Conservation (phyloP, 805 yeast genomes). For the Jamesozyma gamospora region DNA sequence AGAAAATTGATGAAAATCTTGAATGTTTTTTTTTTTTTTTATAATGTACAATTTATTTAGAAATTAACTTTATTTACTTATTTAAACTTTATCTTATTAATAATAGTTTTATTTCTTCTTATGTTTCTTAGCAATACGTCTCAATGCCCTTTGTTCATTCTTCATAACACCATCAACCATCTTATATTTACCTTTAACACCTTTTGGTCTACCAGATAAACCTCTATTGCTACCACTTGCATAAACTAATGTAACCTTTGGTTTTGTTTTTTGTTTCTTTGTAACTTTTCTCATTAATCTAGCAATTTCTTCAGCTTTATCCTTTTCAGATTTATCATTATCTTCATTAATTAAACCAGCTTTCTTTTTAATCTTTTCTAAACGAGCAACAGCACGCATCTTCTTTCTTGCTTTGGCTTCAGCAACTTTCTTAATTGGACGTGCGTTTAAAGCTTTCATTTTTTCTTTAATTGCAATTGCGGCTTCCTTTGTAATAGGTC, state of each 20-base stretch:
- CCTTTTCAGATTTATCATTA: conserved; percentile 76
- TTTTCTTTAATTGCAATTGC: conserved; percentile 68
- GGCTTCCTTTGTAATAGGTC: conserved; percentile 94
- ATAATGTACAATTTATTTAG: too few relatives aligned
- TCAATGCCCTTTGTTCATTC: conserved; percentile 92
- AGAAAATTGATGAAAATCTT: too few relatives aligned
- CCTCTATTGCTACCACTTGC: conserved; percentile 83
- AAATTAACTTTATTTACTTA: not conserved
- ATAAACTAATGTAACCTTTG: conserved; percentile 79
- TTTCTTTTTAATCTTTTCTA: conserved; percentile 86
- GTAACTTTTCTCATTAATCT: conserved; percentile 73
- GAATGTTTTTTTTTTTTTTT: too few relatives aligned
- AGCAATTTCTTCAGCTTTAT: conserved; percentile 87
- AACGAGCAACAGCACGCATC: conserved; percentile 77
- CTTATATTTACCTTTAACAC: conserved; percentile 94
- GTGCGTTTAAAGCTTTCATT: conserved; percentile 75
- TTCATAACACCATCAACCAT: conserved; percentile 98
- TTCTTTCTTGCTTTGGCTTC: conserved; percentile 97
- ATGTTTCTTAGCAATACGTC: conserved; percentile 79
- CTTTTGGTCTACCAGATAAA: conserved; percentile 89
- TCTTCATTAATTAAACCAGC: conserved; percentile 87
- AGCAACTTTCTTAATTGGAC: conserved; percentile 97
- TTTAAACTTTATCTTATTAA: not conserved
- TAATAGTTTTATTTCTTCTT: conserved; percentile 39
- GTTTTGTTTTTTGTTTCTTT: conserved; percentile 60